Base-by-base conservation (phyloP, 441 rosid species). In the Brassica hybrid region DNA sequence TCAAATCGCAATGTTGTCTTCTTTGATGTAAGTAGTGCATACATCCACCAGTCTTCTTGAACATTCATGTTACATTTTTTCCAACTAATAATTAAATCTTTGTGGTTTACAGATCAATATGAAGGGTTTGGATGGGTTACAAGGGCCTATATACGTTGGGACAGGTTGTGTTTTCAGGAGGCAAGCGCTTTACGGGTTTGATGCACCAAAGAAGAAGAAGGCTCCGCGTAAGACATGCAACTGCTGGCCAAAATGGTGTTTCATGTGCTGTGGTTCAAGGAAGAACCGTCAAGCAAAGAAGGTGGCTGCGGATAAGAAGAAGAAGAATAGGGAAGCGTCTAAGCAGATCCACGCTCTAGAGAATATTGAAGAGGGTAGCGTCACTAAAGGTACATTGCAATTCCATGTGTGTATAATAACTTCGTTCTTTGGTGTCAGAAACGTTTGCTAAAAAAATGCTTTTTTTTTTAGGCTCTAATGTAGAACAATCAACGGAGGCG, bases 191-290 rank as follows among this genome's bases (percentile, higher is more conserved):
- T n/a, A n/a, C 38, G 99, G 97, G 7, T 92, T 85, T 45, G 99
- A 96, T 88, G 97, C 97, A 58, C 99, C 99, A 0, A 57, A 61
- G 54, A 85, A 86, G 85, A 92, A 92, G 85, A 92, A 94, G 82
- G 88, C 88, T 64, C 93, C 98, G 0, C 83, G 85, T 56, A 91
- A 82, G 81, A 88, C 94, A 5, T 95, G 98, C 74, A 93, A 95
- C 58, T 95, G 99, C 80, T 95, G 73, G 92, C 98, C 97, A 11
- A 93, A 84, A 81, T 95, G 96, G 97, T 91, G 94, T 72, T 86
- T 89, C 79, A 58, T 83, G 8, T 89, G 90, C 36, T 86, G 85
- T 66, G 76, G 85, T 70, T 83, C 90, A 65, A 85, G 87, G 79
- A 90, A 82, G 87, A 79, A 75, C 50, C 82, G 82, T 54, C 88